Evolutionary conservation across 164 flowering plant genomes (phyloP).

Genomic region (Vitis amurensis): DNA sequence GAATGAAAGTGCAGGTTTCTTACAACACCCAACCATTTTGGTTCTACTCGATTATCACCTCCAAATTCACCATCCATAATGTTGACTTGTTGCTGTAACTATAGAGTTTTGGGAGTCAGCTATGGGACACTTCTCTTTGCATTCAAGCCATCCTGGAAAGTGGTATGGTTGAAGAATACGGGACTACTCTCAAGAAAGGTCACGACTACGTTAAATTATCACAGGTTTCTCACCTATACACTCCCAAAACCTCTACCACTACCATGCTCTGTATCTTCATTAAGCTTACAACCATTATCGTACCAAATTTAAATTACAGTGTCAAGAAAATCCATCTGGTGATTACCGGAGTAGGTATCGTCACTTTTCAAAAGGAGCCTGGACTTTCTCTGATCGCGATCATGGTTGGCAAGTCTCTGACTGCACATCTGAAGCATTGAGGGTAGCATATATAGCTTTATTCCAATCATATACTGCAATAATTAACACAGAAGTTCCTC

Average conservation of each 20-base stretch:
- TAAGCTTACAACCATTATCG: background rate
- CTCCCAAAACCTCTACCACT: background rate
- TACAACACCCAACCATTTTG: too few relatives aligned
- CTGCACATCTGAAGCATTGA: slow-evolving; percentile 61
- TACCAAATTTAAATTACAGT: slow-evolving; percentile 15
- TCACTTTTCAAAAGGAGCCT: slow-evolving; percentile 60
- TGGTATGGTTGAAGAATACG: slow-evolving; percentile 28
- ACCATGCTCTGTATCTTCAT: too few relatives aligned
- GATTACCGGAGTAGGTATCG: slow-evolving; percentile 50
- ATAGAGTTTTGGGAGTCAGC: slow-evolving; percentile 44
- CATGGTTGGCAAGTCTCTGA: slow-evolving; percentile 77
- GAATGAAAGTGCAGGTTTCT: slow-evolving; percentile 45
- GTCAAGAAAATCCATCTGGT: slow-evolving; percentile 50
- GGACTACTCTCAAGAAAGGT: slow-evolving; percentile 28
- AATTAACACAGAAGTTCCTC: background rate
- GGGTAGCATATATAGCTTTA: slow-evolving; percentile 24
- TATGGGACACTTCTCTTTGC: slow-evolving; percentile 38
- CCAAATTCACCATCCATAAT: too few relatives aligned
- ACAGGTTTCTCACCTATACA: slow-evolving; percentile 18
- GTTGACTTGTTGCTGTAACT: slow-evolving; percentile 24
- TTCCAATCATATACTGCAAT: background rate
- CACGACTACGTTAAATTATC: slow-evolving; percentile 41
- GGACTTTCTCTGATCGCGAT: slow-evolving; percentile 65
- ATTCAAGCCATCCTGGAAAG: slow-evolving; percentile 39
- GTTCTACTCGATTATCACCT: background rate